phyloP scores from a whole-genome alignment of 2,329 filamentous ascomycete species.

The Grosmannia penicillata region DNA sequence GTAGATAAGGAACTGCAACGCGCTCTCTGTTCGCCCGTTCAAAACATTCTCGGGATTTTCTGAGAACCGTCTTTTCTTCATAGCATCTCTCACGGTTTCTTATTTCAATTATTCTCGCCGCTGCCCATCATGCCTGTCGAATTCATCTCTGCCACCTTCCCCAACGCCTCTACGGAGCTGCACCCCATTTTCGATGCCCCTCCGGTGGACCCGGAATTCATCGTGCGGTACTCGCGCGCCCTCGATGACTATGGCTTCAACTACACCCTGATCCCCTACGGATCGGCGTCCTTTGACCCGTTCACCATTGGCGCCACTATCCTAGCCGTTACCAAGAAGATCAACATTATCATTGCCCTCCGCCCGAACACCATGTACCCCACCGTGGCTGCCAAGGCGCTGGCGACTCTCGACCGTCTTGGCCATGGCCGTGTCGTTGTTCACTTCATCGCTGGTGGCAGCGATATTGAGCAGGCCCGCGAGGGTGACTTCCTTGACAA shows the following conservation, averaged over 20 bases:
- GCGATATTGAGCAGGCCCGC: slow-evolving; percentile 41
- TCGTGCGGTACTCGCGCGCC: slow-evolving; percentile 38
- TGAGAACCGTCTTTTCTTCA: too few relatives aligned
- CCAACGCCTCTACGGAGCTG: slow-evolving; percentile 41
- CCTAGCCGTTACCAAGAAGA: slow-evolving; percentile 37
- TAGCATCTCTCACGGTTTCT: too few relatives aligned
- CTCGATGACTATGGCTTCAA: slow-evolving; percentile 47
- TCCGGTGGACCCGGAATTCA: slow-evolving; percentile 35
- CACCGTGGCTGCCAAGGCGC: slow-evolving; percentile 45
- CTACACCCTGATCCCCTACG: slow-evolving; percentile 46
- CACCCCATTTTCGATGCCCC: slow-evolving; percentile 33
- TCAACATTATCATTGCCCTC: slow-evolving; percentile 47
- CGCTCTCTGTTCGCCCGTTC: too few relatives aligned
- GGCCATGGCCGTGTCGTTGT: slow-evolving; percentile 38
- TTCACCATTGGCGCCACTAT: slow-evolving; percentile 46
- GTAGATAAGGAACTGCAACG: too few relatives aligned
- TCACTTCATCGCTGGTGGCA: slow-evolving; percentile 49
- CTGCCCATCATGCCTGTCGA: slow-evolving; percentile 31
- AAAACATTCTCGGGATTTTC: too few relatives aligned
- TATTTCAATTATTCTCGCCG: too few relatives aligned
- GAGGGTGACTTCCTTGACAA: slow-evolving; percentile 47
- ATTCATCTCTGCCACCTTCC: slow-evolving; percentile 44
- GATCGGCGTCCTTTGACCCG: slow-evolving; percentile 37
- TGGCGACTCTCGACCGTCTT: slow-evolving; percentile 46
- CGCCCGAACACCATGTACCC: slow-evolving; percentile 47